phyloP scores from a whole-genome alignment of 2,329 filamentous ascomycete genomes.

The Aspergillus texensis region DNA sequence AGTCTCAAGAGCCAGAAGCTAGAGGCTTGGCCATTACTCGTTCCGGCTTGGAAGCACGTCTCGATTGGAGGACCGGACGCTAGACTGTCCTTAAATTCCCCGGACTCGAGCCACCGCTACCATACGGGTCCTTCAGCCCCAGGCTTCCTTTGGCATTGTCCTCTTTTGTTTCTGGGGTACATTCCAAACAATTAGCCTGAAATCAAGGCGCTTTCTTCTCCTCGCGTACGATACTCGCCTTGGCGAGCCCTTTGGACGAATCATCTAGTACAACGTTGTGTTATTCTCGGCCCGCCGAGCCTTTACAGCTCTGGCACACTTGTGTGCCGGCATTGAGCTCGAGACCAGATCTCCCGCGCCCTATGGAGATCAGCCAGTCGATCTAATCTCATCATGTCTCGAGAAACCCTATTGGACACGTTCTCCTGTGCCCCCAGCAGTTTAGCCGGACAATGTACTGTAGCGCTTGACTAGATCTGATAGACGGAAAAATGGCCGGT shows the following conservation, averaged over 20 bases:
- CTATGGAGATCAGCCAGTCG: background rate
- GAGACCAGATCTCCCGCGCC: background rate
- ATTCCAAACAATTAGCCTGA: constrained; percentile 14
- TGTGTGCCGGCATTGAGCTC: background rate
- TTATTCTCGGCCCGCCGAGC: constrained; percentile 1
- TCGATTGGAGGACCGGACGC: constrained; percentile 8
- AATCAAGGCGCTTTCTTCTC: background rate
- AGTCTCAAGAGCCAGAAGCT: constrained; percentile 10
- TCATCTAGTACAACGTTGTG: background rate
- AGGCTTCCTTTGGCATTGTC: background rate
- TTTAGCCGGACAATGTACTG: background rate
- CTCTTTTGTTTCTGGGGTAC: constrained; percentile 1
- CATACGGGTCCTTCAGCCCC: constrained; percentile 7
- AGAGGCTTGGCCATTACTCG: constrained; percentile 16
- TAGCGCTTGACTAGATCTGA: background rate
- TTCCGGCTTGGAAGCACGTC: constrained; percentile 8
- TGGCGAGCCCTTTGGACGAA: constrained; percentile 3
- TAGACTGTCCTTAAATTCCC: constrained; percentile 11
- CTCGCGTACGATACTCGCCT: background rate
- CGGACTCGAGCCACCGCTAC: constrained; percentile 9
- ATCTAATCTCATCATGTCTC: background rate
- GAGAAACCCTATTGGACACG: background rate
- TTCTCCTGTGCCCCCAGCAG: background rate
- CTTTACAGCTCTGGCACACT: background rate
- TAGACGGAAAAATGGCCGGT: constrained; percentile 11